Conservation (phyloP, 2,329 filamentous ascomycete species). For the Colletotrichum ledebouriae region DNA sequence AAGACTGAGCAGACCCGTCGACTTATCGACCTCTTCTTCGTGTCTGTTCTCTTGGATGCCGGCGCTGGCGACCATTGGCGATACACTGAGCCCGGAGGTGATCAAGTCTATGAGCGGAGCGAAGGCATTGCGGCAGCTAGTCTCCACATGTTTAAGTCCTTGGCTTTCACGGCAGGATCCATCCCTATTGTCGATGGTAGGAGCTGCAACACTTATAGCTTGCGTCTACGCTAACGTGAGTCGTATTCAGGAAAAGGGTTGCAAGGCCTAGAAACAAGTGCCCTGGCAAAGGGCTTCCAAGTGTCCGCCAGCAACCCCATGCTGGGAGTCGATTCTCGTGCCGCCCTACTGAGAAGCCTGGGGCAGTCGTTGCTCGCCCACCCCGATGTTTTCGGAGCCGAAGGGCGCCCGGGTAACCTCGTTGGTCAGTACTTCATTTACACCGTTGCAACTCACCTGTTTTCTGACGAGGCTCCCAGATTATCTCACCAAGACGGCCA, state of each 20-base stretch:
- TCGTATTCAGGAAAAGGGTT: slow-evolving; percentile 50
- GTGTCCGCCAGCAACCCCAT: slow-evolving; percentile 59
- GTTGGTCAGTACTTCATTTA: slow-evolving; percentile 55
- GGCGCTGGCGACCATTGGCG: slow-evolving; percentile 65
- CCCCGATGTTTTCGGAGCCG: slow-evolving; percentile 56
- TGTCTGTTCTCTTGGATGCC: slow-evolving; percentile 70
- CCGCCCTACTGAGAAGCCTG: slow-evolving; percentile 56
- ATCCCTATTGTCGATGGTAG: slow-evolving; percentile 54
- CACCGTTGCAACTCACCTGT: background rate
- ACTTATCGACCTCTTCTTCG: slow-evolving; percentile 72
- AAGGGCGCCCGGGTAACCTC: slow-evolving; percentile 61
- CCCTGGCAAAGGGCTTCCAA: slow-evolving; percentile 58
- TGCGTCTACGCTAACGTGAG: background rate
- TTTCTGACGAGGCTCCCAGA: slow-evolving; percentile 49
- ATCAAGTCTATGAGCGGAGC: slow-evolving; percentile 55
- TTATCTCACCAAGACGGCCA: slow-evolving; percentile 51
- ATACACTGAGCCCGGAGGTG: slow-evolving; percentile 56
- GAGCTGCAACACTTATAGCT: background rate
- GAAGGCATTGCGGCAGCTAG: slow-evolving; percentile 66
- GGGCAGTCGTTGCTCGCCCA: slow-evolving; percentile 56
- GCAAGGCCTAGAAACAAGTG: slow-evolving; percentile 49
- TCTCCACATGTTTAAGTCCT: slow-evolving; percentile 62
- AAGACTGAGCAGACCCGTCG: slow-evolving; percentile 63
- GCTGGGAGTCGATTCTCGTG: slow-evolving; percentile 59
- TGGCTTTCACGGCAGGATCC: slow-evolving; percentile 52